phyloP scores from a whole-genome alignment of 441 rosid species.

The Gossypium laxum region DNA sequence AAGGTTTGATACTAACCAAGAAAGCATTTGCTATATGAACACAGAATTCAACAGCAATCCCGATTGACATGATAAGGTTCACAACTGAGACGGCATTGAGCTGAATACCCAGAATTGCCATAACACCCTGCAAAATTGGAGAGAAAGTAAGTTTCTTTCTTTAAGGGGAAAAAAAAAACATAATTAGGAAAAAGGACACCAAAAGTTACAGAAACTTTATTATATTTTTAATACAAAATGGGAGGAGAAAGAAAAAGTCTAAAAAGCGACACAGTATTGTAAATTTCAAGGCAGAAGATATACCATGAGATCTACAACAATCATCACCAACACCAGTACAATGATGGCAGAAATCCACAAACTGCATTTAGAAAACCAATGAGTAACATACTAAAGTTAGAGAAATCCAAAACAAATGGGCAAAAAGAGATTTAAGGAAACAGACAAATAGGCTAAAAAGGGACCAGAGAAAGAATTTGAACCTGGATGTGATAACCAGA shows the following conservation, averaged over 20 bases:
- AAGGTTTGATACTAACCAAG: slow-evolving; percentile 43
- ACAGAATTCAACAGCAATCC: slow-evolving; percentile 92
- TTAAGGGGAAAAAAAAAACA: slow-evolving; percentile 8
- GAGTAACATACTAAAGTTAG: neutral
- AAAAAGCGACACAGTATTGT: slow-evolving; percentile 1
- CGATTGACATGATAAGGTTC: slow-evolving; percentile 93
- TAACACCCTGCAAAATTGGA: slow-evolving; percentile 60
- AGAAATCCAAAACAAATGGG: neutral
- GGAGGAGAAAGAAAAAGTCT: neutral
- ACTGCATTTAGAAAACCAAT: slow-evolving; percentile 33
- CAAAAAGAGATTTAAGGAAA: neutral
- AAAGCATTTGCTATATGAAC: slow-evolving; percentile 91
- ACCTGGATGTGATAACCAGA: slow-evolving; percentile 57
- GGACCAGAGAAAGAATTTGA: slow-evolving; percentile 21
- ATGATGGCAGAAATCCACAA: slow-evolving; percentile 56
- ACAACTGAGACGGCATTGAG: slow-evolving; percentile 91
- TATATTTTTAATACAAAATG: neutral
- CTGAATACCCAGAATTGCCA: slow-evolving; percentile 83
- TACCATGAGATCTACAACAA: slow-evolving; percentile 80
- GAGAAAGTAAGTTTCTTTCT: slow-evolving; percentile 11
- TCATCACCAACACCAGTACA: slow-evolving; percentile 70
- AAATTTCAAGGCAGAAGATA: slow-evolving; percentile 18
- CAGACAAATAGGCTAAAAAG: slow-evolving; percentile 8
- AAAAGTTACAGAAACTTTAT: slow-evolving; percentile 8
- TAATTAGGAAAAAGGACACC: neutral